Evolutionary conservation across 2,329 filamentous ascomycete genomes (phyloP), one percentile per base, ranked within the genome.

Genomic region (Verticillium klebahnii): DNA sequence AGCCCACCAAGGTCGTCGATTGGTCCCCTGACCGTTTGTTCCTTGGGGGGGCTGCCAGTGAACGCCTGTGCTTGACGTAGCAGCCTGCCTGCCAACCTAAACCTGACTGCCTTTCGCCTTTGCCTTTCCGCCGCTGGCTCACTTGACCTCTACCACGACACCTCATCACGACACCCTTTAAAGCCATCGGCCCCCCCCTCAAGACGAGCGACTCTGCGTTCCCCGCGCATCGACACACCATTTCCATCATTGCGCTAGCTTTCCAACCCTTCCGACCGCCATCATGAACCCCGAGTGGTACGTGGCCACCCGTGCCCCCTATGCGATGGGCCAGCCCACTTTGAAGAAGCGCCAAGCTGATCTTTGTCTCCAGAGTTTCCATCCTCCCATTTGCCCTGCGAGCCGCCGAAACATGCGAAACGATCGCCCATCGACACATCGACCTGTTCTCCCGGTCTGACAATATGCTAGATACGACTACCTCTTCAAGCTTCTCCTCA

Each of bases 401-500:
- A 58, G 14, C 31, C n/a, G 31, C 29, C 32, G 34, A 36, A 32
- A 4, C 23, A 9, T 7, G 15, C 37, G 17, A 19, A 50, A 17
- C 39, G 57, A 58, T 29, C 57, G 29, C 36, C 45, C 19, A 23
- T 52, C 45, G 9, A 23, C 19, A 52, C n/a, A 25, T 23, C 17
- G 17, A 19, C 40, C 7, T 40, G 55, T 39, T 36, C 61, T 55
- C 40, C 62, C 61, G 58, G 60, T 58, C 71, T 74, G 62, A 76
- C 65, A 63, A 56, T 31, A 29, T 57, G 62, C 29, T 75, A 98
- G 95, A 95, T 99, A 99, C 91, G 95, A 99, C 79, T 99, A 99
- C 80, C 93, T 99, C 75, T 99, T 99, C 89, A 99, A 99, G 89
- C 93, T 99, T 69, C 92, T 99, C 80, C 94, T 99, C 84, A 99